Base-by-base conservation (phyloP, 2,329 filamentous ascomycete genomes). In the Keithomyces neogunnii region DNA sequence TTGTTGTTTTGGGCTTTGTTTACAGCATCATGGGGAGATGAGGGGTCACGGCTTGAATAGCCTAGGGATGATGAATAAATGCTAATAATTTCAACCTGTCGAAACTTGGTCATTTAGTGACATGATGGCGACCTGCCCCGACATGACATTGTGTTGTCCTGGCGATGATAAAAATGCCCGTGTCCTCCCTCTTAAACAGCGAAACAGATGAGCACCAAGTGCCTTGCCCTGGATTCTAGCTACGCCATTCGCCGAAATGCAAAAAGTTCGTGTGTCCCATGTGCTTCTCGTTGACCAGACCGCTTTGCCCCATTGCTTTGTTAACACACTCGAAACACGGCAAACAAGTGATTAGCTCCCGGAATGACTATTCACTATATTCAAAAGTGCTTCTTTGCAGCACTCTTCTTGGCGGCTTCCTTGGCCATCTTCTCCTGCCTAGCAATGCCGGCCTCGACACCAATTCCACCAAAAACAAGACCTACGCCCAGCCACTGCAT, bases 401-500 rank as follows among this genome's bases (percentile, higher is more conserved):
- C 58, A 4, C 56, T 61, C 60, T 67, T 71, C 66, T 82, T 85
- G 32, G 80, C 83, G 49, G 73, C 75, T 66, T 85, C 83, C 75
- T 95, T 96, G 51, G 81, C 84, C 63, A 82, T 73, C 78, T 97
- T 96, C 74, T 96, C 92, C 58, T 79, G 75, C 57, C 87, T 78
- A 51, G 87, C 85, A 62, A 96, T 88, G 56, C 82, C 75, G 1
- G 86, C 92, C 73, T 99, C 93, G 36, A 91, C 88, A 32, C 90
- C 93, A 64, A 99, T 91, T 48, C 92, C 93, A 30, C 91, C 90
- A 73, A 99, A 99, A 7, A 99, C 93, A 53, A 99, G 75, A 0
- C 81, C 85, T 33, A 99, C 91, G 56, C 93, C 93, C 5, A 95
- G 73, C 88, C 91, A 96, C 72, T 99, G 93, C 78, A 92, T 95